Evolutionary conservation across 768 basidiomycete species (phyloP), one percentile per base, ranked within the genome.

Genomic region (Rhizopogon roseolus): DNA sequence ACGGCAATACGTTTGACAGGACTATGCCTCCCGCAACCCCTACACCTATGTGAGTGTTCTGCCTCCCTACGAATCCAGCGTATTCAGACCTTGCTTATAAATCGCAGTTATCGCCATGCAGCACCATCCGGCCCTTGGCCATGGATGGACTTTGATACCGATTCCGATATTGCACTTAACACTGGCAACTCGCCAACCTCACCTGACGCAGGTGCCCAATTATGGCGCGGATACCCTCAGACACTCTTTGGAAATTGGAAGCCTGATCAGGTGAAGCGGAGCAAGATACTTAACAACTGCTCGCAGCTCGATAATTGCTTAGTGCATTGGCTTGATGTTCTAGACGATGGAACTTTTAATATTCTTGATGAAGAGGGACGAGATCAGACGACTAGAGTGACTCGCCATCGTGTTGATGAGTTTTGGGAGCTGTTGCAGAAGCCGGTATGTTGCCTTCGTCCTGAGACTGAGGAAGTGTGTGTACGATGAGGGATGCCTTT

Each of bases 181-280:
- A 2, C 8, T 11, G 13, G 28, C 39, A 54, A 28, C 17, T 17
- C 22, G 10, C 53, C 53, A 27, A 2, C 17, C 13, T 6, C 45
- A 19, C 19, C 17, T 5, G 13, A 17, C 19, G 6, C 29, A 46
- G 13, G 4, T 0, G 19, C 13, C 45, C 17, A 19, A 19, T 22
- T 19, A 46, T 73, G 71, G 71, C 40, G 60, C 22, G 53, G 57
- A 51, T 81, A 80, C 59, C 78, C 79, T 0, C 71, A 76, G 52
- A 69, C 72, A 1, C 61, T 74, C 6, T 81, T 75, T 60, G 74
- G 77, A 0, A 81, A 80, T 55, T 81, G 80, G 80, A 78, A 76
- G 0, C 62, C 58, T 1, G 60, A 60, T 2, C 79, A 80, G 49
- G 64, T 70, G 25, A 41, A 50, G 19, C 58, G 62, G 42, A 66